Percentiles rank a stretch among this genome's conserved stretches.
These are phyloP conservation scores for Fusarium cicatricum DNA, from an alignment of 2,329 filamentous ascomycete genomes.

Conservation along the genomic window DNA sequence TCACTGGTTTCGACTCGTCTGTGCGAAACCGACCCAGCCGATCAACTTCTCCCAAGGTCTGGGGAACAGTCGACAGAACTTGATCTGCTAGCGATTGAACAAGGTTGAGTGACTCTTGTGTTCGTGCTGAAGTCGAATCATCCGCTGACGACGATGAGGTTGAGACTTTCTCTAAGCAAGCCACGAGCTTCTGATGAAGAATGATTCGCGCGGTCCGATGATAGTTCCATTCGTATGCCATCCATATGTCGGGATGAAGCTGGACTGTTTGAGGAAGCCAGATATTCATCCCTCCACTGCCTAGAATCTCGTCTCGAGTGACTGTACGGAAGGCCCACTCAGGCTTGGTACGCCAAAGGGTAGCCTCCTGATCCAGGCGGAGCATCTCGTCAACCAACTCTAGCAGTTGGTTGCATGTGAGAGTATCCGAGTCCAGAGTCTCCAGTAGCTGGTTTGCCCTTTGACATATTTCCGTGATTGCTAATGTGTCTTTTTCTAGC, in stretches of 20 bases:
- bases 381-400: constrained; percentile 44
- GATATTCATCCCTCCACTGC: background rate
- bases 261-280: constrained; percentile 42
- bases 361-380: constrained; percentile 42
- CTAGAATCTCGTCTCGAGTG: constrained; percentile 26
- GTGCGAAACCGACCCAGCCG: constrained; percentile 23
- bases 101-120: background rate
- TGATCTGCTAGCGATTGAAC: constrained; percentile 45
- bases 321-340: constrained; percentile 47
- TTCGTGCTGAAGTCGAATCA: background rate
- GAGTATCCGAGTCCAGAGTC: constrained; percentile 5
- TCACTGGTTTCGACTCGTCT: constrained; percentile 21
- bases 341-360: constrained; percentile 44
- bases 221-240: constrained; percentile 54
- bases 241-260: constrained; percentile 51
- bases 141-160: background rate
- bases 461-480: constrained; percentile 39
- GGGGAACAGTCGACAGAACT: constrained; percentile 49
- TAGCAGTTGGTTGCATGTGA: constrained; percentile 15
- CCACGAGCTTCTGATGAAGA: constrained; percentile 47
- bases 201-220: constrained; percentile 49
- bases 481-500: constrained; percentile 29
- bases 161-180: constrained; percentile 36
- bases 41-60: constrained; percentile 49
- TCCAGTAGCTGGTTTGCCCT: constrained; percentile 42